Base-by-base conservation (phyloP, 2,329 filamentous ascomycete genomes). In the Aspergillus sp. region DNA sequence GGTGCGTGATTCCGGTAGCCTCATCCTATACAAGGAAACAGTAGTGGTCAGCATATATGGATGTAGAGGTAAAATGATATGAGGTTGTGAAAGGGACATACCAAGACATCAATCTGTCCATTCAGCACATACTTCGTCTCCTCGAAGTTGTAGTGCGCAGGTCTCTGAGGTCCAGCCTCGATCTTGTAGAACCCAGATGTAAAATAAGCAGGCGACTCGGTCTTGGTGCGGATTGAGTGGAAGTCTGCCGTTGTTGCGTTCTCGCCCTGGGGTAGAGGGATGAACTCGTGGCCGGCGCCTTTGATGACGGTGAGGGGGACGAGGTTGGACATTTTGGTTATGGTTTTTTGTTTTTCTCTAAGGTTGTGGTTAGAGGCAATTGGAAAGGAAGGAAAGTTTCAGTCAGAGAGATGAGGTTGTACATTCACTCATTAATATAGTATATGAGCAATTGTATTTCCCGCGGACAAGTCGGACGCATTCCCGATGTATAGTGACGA, bases 161-260 rank as follows among this genome's bases (percentile, higher is more conserved):
- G 64, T 53, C 66, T 37, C 45, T 62, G 51, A 30, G 65, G 60
- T 3, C 66, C 66, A 27, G 64, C 61, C 50, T 64, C 66, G 33
- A 68, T 64, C 60, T 66, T 67, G 40, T 68, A 68, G 50, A 68
- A 66, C 12, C 64, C 62, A 0, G 66, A 65, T 6, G 46, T 48
- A 7, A 48, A 3, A 27, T 48, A n/a, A 48, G 51, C 62, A 30
- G 4, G 66, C 13, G 45, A 33, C 13, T 33, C 59, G 5, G 62
- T 67, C 55, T 65, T 55, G 34, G 64, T 67, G 42, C 62, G 65
- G 12, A 63, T 62, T 6, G 64, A 66, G 45, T 68, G 65, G 52
- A 68, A 68, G 48, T 68, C 65, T 51, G 64, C 64, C 7, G 61
- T 66, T n/a, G 54, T 66, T 46, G 65, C 66, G 50, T 66, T 66